Conservation (phyloP, 2,329 filamentous ascomycete species). For the Fusarium sp. region DNA sequence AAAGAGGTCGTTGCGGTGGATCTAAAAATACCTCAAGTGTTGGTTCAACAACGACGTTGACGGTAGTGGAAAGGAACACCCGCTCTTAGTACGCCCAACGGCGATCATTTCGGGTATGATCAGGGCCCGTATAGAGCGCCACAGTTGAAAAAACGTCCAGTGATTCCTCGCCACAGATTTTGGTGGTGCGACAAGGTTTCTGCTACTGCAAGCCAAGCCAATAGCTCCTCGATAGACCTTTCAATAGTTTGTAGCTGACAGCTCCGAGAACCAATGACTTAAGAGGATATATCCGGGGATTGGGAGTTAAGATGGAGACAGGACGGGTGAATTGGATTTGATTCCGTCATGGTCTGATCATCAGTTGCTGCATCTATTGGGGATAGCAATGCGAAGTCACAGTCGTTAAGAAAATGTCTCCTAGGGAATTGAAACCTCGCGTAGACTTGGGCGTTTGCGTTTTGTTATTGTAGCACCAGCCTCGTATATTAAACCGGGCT, state of each 20-base stretch:
- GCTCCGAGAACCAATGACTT: background rate
- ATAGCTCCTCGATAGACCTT: background rate
- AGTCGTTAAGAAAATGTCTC: background rate
- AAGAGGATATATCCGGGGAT: background rate
- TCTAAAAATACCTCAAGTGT: background rate
- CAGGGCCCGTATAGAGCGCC: background rate
- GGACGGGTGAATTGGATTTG: background rate
- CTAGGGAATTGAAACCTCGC: too few species aligned
- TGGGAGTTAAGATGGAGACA: background rate
- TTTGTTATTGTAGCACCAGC: background rate
- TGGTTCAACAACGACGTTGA: background rate
- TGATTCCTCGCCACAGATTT: background rate
- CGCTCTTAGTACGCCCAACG: background rate
- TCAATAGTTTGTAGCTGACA: background rate
- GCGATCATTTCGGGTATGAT: background rate
- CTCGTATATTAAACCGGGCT: background rate
- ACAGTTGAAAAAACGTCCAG: background rate
- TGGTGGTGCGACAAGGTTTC: background rate
- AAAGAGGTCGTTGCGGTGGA: fast-evolving
- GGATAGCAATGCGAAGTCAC: background rate
- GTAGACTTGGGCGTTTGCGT: background rate
- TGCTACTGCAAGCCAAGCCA: background rate
- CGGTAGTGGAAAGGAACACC: background rate
- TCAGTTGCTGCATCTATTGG: fast-evolving
- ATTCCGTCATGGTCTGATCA: background rate